Evolutionary conservation across 2,329 filamentous ascomycete genomes (phyloP).

Genomic region (Nannizzia gypsea): DNA sequence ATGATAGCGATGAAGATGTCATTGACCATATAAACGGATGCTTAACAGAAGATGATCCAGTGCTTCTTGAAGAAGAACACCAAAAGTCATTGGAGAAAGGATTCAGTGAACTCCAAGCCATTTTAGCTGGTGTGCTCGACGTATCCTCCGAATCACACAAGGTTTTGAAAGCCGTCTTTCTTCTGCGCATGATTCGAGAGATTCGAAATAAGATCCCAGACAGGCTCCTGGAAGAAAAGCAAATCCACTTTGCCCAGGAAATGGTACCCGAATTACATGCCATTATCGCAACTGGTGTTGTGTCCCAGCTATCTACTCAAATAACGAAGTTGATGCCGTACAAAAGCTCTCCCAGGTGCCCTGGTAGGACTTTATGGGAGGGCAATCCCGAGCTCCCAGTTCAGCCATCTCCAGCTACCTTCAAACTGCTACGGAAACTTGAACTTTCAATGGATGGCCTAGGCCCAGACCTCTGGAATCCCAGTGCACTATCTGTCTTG

Average conservation of each 20-base stretch:
- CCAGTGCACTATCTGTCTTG: constrained; percentile 49
- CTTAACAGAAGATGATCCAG: constrained; percentile 61
- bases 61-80: constrained; percentile 49
- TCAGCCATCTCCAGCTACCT: constrained; percentile 64
- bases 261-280: constrained; percentile 55
- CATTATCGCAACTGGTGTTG: constrained; percentile 46
- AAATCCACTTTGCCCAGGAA: constrained; percentile 43
- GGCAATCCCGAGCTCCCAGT: constrained; percentile 61
- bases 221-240: constrained; percentile 27
- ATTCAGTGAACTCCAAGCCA: constrained; percentile 43
- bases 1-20: constrained; percentile 29
- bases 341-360: constrained; percentile 37
- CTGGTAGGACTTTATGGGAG: constrained; percentile 66
- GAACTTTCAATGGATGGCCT: constrained; percentile 54
- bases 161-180: constrained; percentile 45
- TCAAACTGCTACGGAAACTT: constrained; percentile 58
- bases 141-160: constrained; percentile 37
- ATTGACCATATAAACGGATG: constrained; percentile 28
- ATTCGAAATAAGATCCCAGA: constrained; percentile 55
- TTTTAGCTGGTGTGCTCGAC: constrained; percentile 33
- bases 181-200: constrained; percentile 63
- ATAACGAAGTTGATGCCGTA: constrained; percentile 26
- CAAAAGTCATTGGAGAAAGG: constrained; percentile 45
- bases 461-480: constrained; percentile 73
- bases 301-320: constrained; percentile 35